Evolutionary conservation across 208 protist species (phyloP).

Genomic region (Endotrypanum monterogeii): DNA sequence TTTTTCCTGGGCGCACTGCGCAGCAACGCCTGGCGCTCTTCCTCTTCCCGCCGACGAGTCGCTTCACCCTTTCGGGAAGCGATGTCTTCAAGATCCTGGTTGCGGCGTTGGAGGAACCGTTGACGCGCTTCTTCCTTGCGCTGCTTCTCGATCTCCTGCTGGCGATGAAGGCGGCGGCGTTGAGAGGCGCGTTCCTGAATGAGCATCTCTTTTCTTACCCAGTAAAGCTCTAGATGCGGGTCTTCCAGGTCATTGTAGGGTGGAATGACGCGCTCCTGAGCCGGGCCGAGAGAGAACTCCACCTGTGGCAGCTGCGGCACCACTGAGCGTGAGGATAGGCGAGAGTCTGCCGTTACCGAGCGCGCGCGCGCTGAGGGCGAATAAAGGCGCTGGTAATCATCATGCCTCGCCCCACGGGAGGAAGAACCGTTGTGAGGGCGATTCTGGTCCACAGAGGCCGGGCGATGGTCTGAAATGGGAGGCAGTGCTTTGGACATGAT

Average conservation of each 20-base stretch:
- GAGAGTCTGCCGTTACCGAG: slow-evolving; percentile 5
- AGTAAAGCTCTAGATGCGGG: slow-evolving; percentile 76
- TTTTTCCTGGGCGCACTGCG: slow-evolving; percentile 7
- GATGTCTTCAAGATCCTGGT: slow-evolving; percentile 59
- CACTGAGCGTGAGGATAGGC: slow-evolving; percentile 9
- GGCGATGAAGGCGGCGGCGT: slow-evolving; percentile 45
- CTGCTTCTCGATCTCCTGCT: slow-evolving; percentile 47
- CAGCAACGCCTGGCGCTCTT: slow-evolving; percentile 4
- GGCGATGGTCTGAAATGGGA: slow-evolving; percentile 27
- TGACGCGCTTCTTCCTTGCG: slow-evolving; percentile 40
- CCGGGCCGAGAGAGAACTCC: slow-evolving; percentile 73
- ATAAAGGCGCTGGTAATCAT: slow-evolving; percentile 13
- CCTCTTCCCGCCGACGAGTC: slow-evolving; percentile 36
- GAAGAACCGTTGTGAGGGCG: slow-evolving; percentile 25
- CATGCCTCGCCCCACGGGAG: slow-evolving; percentile 1
- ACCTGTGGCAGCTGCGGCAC: slow-evolving; percentile 48
- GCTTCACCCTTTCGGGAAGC: slow-evolving; percentile 41
- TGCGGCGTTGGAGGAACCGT: slow-evolving; percentile 67
- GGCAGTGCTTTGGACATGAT: slow-evolving; percentile 59
- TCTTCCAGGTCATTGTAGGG: slow-evolving; percentile 88
- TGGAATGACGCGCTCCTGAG: slow-evolving; percentile 67
- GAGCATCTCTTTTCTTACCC: slow-evolving; percentile 68
- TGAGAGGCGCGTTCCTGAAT: slow-evolving; percentile 47
- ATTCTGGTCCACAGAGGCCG: slow-evolving; percentile 5
- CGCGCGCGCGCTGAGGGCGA: slow-evolving; percentile 17